These are phyloP conservation scores for Metrosideros polymorpha DNA, from an alignment of 441 rosid species.

Conservation along the genomic window DNA sequence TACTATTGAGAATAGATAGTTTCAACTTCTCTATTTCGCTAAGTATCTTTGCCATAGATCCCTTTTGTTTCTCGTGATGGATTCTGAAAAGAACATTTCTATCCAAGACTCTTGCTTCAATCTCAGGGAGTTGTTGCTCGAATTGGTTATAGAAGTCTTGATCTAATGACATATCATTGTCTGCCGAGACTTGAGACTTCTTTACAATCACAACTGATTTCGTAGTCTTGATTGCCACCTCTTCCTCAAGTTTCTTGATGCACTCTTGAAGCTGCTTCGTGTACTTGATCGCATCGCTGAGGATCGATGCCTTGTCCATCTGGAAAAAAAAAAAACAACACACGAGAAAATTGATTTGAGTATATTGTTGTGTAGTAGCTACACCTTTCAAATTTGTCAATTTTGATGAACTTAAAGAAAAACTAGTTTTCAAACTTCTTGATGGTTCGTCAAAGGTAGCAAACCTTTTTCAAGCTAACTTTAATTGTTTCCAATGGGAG, in stretches of 20 bases:
- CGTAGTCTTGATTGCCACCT: constrained; percentile 32
- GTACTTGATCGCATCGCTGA: constrained; percentile 40
- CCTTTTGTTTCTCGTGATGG: constrained; percentile 51
- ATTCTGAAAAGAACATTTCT: constrained; percentile 57
- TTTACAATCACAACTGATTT: constrained; percentile 56
- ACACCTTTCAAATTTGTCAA: background rate
- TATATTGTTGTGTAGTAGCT: background rate
- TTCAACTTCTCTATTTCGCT: constrained; percentile 43
- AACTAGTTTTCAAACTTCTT: background rate
- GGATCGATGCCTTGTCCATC: constrained; percentile 65
- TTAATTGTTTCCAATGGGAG: background rate
- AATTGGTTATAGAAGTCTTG: constrained; percentile 20
- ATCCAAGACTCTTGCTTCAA: constrained; percentile 63
- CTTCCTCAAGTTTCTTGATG: constrained; percentile 30
- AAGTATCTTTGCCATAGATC: constrained; percentile 34
- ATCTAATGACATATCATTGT: constrained; percentile 32
- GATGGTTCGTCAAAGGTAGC: background rate
- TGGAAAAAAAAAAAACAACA: background rate
- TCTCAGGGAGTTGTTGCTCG: constrained; percentile 45
- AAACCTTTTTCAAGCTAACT: background rate
- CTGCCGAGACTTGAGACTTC: constrained; percentile 39
- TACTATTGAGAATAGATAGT: constrained; percentile 43
- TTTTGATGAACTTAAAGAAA: background rate
- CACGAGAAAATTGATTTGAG: background rate
- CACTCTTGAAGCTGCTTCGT: constrained; percentile 48